These are phyloP conservation scores for Chytriomyces sp. DNA, from an alignment of 192 early-diverging fungal species.

Conservation along the genomic window DNA sequence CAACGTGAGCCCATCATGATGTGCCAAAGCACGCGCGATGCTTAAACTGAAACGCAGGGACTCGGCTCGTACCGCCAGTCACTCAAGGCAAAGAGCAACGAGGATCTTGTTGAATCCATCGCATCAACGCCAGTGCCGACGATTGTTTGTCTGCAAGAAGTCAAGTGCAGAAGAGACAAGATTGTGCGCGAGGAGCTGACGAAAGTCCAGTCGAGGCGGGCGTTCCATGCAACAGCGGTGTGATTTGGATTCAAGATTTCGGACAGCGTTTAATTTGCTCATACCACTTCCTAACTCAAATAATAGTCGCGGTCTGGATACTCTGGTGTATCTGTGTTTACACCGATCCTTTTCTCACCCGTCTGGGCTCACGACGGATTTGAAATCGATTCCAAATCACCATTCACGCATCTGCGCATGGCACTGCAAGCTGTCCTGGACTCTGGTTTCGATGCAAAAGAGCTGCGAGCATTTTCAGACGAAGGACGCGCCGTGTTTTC, in stretches of 20 bases:
- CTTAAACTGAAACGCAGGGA: too few relatives aligned
- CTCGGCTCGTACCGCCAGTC: too few relatives aligned
- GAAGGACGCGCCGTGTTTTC: constrained; percentile 76
- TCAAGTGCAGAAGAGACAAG: constrained; percentile 66
- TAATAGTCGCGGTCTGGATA: constrained; percentile 60
- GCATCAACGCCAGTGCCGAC: neutral
- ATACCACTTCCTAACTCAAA: neutral
- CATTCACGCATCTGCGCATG: constrained; percentile 45
- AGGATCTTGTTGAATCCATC: too few relatives aligned
- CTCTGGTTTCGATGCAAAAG: constrained; percentile 22
- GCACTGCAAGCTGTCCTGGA: constrained; percentile 38
- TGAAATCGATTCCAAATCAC: constrained; percentile 32
- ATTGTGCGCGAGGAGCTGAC: constrained; percentile 62
- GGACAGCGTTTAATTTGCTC: neutral
- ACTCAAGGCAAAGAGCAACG: too few relatives aligned
- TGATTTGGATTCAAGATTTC: constrained; percentile 6
- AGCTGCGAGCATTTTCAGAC: constrained; percentile 61
- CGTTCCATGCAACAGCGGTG: constrained; percentile 74
- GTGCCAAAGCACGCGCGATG: too few relatives aligned
- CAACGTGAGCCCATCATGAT: constrained; percentile 38
- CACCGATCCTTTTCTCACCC: constrained; percentile 51
- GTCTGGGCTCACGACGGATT: constrained; percentile 74
- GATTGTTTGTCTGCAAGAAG: constrained; percentile 80
- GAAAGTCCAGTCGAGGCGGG: constrained; percentile 70
- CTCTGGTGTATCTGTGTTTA: constrained; percentile 72